Evolutionary conservation across 495 filamentous ascomycete genomes (phyloP).

Genomic region (Aspergillus conjunctus): DNA sequence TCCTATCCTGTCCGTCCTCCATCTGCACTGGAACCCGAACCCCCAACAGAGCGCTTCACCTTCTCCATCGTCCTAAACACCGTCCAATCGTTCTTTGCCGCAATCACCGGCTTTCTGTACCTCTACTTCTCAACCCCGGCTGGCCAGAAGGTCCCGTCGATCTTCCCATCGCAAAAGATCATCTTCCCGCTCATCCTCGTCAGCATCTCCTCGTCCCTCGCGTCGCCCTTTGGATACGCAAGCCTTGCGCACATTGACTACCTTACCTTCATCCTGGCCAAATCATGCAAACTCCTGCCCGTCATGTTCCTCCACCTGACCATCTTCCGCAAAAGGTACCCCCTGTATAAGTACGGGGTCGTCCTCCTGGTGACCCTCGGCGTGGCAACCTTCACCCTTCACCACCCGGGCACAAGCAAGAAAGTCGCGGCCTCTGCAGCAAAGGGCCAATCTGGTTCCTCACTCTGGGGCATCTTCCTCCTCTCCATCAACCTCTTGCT

Average conservation of each 20-base stretch:
- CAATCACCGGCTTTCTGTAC: conserved; percentile 77
- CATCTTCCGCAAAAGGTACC: conserved; percentile 86
- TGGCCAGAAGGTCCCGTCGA: conserved; percentile 54
- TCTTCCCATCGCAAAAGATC: conserved; percentile 77
- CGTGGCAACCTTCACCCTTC: conserved; percentile 92
- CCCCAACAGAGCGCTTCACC: conserved; percentile 69
- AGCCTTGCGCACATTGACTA: conserved; percentile 95
- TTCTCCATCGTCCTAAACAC: conserved; percentile 95
- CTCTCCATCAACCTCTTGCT: conserved; percentile 92
- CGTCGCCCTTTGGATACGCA: conserved; percentile 93
- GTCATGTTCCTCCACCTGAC: conserved; percentile 97
- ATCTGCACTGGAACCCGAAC: conserved; percentile 53
- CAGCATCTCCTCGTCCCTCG: conserved; percentile 82
- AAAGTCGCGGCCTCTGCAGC: conserved; percentile 57
- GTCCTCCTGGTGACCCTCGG: conserved; percentile 87
- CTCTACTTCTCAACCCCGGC: conserved; percentile 67
- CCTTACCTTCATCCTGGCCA: conserved; percentile 97
- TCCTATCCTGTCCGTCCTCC: conserved; percentile 57
- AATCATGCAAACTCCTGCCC: conserved; percentile 94
- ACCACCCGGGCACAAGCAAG: conserved; percentile 72
- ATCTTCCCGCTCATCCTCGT: conserved; percentile 81
- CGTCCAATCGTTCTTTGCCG: conserved; percentile 90
- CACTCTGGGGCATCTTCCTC: conserved; percentile 77
- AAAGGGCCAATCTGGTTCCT: conserved; percentile 53
- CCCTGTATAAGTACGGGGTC: conserved; percentile 94